phyloP scores from a whole-genome alignment of 306 rosid genomes.

The Citrullus colocynthis region DNA sequence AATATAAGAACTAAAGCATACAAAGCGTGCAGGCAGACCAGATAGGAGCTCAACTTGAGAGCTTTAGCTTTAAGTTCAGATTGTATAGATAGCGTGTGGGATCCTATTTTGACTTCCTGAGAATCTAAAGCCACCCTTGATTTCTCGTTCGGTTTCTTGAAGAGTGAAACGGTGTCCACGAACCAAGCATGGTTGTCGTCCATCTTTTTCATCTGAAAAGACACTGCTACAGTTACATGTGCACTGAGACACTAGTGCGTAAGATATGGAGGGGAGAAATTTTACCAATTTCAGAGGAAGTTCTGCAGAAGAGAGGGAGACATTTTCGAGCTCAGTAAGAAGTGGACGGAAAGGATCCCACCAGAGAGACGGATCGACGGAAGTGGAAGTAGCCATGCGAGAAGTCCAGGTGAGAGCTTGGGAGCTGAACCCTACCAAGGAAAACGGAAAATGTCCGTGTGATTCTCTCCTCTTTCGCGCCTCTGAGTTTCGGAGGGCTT shows the following conservation, averaged over 20 bases:
- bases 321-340: slow-evolving; percentile 60
- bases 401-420: slow-evolving; percentile 6
- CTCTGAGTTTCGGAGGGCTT: background rate
- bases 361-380: slow-evolving; percentile 75
- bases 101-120: slow-evolving; percentile 45
- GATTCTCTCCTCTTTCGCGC: slow-evolving; percentile 3
- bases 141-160: slow-evolving; percentile 56
- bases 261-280: background rate
- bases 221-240: slow-evolving; percentile 3
- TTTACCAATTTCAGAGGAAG: slow-evolving; percentile 58
- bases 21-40: slow-evolving; percentile 33
- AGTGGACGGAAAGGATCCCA: slow-evolving; percentile 77
- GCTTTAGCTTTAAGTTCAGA: slow-evolving; percentile 66
- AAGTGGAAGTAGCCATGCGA: slow-evolving; percentile 43
- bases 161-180: slow-evolving; percentile 39
- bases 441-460: background rate
- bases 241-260: background rate
- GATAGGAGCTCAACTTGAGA: slow-evolving; percentile 47
- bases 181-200: slow-evolving; percentile 64
- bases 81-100: slow-evolving; percentile 37
- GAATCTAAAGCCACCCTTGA: slow-evolving; percentile 68
- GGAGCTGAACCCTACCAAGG: background rate
- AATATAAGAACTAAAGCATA: background rate
- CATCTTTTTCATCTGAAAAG: slow-evolving; percentile 56
- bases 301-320: slow-evolving; percentile 37